Evolutionary conservation across 139 green algal species (phyloP).

Genomic region (Tetraselmis chui): DNA sequence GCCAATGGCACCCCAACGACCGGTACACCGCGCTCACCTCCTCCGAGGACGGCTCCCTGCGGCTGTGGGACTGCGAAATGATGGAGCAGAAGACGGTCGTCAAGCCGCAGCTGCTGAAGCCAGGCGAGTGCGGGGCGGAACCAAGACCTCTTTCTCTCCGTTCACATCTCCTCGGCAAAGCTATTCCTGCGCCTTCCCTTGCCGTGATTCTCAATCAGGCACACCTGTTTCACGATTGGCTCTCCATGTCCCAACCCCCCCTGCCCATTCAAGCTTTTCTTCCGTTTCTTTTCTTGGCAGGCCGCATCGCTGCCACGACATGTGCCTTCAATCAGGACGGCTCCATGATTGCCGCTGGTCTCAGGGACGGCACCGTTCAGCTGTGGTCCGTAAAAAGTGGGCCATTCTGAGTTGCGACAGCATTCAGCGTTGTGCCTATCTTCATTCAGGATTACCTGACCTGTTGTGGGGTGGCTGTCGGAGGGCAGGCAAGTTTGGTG

Average conservation of each 20-base stretch:
- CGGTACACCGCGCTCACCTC: constrained; percentile 66
- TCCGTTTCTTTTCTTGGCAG: constrained; percentile 13
- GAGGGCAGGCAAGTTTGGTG: constrained; percentile 70
- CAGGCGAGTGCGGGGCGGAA: too few species aligned
- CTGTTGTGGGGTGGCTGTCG: neutral
- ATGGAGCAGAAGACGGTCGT: constrained; percentile 82
- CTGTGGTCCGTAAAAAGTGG: constrained; percentile 66
- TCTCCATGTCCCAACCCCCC: too few species aligned
- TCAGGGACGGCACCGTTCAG: constrained; percentile 87
- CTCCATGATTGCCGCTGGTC: constrained; percentile 64
- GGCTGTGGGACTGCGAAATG: constrained; percentile 39
- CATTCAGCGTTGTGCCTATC: too few species aligned
- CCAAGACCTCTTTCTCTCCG: too few species aligned
- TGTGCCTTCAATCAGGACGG: constrained; percentile 68
- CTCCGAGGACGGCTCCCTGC: constrained; percentile 83
- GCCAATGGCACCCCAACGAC: constrained; percentile 84
- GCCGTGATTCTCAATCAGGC: too few species aligned
- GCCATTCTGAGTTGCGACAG: too few species aligned
- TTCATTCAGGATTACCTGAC: neutral
- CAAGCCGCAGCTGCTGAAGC: constrained; percentile 62
- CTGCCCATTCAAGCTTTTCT: too few species aligned
- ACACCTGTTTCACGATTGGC: too few species aligned
- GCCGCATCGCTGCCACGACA: constrained; percentile 67
- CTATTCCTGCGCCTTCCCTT: too few species aligned
- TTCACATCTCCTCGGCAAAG: too few species aligned